Base-by-base conservation (phyloP, 768 basidiomycete species). In the Coprinopsis marcescibilis region DNA sequence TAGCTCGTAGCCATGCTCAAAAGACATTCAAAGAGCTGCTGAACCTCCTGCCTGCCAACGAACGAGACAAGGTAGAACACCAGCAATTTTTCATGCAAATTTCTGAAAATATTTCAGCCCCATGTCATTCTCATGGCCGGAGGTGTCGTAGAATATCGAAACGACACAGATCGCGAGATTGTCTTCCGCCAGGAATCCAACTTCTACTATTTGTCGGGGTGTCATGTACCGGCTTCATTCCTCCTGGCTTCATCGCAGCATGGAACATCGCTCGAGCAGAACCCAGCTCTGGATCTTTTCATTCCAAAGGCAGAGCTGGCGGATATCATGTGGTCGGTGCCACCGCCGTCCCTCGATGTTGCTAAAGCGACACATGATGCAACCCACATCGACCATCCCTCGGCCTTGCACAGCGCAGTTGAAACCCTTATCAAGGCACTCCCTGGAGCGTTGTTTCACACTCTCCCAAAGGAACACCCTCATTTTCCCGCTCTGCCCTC, bases 251-350 rank as follows among this genome's bases (percentile, higher is more conserved):
- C 73, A 1, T 83, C 73, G 60, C 70, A 80, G 49, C 67, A 72
- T 33, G 73, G 71, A 17, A 73, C 74, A 11, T 67, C 71, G 3
- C 58, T 71, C n/a, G 66, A 64, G 2, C 57, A 59, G 7, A 60
- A 59, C 0, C 69, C 76, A 5, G 72, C 69, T 8, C 61, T 78
- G 5, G 76, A 81, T 5, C 71, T 97, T 26, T 92, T 87, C 64
- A 83, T 96, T 48, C 90, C 91, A 1, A 74, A 85, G 45, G 77
- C 80, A 15, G 79, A 84, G 43, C 69, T 80, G 2, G 80, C 69
- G 0, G 86, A 89, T 58, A 64, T 90, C 43, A 81, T 96, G 81
- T 97, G 94, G 94, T 85, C 83, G 4, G 80, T 88, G 2, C 81
- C 90, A 13, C 91, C 92, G 0, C 80, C 87, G 0, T 66, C 84